Base-by-base conservation (phyloP, 768 basidiomycete genomes). In the Scleroderma bovista region DNA sequence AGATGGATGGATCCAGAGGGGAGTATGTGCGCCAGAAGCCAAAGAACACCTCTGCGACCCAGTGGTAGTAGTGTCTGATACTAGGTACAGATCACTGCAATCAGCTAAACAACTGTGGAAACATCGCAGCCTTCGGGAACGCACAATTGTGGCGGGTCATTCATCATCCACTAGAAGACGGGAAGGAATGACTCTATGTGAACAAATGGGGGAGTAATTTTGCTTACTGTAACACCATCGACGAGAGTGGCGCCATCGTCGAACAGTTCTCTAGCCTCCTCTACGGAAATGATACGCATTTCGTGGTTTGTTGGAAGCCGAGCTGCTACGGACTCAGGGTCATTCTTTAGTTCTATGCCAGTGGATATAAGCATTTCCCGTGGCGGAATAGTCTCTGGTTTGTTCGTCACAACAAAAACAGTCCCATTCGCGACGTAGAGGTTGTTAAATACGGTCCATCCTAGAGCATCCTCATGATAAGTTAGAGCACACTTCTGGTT, bases 1-100 rank as follows among this genome's bases (percentile, higher is more conserved):
- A 67, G 48, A 94, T 93, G 22, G 66, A 69, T 1, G 79, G 77
- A 63, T 93, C 91, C 11, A 95, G 72, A 2, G 88, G 82, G 29
- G 90, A 78, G 65, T 94, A 95, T 0, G 92, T 83, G 6, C 91
- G 78, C 93, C 93, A 95, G 57, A 94, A 79, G 37, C 93, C 93
- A 56, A 91, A 89, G 70, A 88, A 86, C 17, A 93, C 78, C 62
- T 97, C 93, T 3, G 93, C 93, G 29, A 86, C 80, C 81, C 89
- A 93, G 60, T 96, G 93, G 63, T 93, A 95, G 64, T 94, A 95
- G 67, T 95, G 93, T 1, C 86, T 87, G 49, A 95, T 77, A 69
- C 88, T 91, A 44, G 9, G 26, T 9, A 29, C 5, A 5, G 26
- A 29, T 9, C 26, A 29, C 26, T 29, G 26, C 26, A 29, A 29